These are phyloP conservation scores for Pyrenochaeta sp. DNA, from an alignment of 2,329 filamentous ascomycete genomes.

Conservation along the genomic window DNA sequence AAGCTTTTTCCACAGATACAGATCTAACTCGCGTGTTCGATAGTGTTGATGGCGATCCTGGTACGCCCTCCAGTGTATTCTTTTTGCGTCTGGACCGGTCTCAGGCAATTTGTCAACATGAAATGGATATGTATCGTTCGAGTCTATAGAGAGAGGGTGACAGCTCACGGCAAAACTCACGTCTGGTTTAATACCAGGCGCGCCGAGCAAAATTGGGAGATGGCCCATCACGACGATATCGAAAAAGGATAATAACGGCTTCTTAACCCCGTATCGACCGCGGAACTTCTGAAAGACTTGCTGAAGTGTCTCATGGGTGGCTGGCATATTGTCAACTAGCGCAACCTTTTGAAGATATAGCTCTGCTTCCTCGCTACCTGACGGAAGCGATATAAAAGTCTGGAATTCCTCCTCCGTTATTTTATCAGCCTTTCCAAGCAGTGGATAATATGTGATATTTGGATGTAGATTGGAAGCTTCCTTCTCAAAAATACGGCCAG, in stretches of 20 bases:
- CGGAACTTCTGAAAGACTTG: constrained; percentile 37
- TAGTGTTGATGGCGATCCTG: constrained; percentile 4
- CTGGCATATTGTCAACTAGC: constrained; percentile 47
- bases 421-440: constrained; percentile 37
- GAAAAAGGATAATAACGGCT: constrained; percentile 55
- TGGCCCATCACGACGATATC: constrained; percentile 53
- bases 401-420: constrained; percentile 27
- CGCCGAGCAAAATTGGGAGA: constrained; percentile 37
- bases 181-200: constrained; percentile 49
- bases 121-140: constrained; percentile 28
- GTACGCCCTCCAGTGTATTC: constrained; percentile 18
- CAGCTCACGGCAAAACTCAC: constrained; percentile 54
- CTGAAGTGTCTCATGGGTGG: constrained; percentile 46
- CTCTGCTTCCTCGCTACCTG: constrained; percentile 33
- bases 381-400: constrained; percentile 31
- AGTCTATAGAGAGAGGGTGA: constrained; percentile 17
- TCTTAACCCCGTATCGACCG: constrained; percentile 38
- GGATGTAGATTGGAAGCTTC: constrained; percentile 43
- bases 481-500: constrained; percentile 47
- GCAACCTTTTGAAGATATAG: constrained; percentile 46
- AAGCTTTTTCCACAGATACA: constrained; percentile 19
- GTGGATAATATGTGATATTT: constrained; percentile 51
- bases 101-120: constrained; percentile 21
- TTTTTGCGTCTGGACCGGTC: constrained; percentile 15
- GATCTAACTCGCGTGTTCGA: constrained; percentile 24